Conservation (phyloP, 257 asterid genomes). For the Przewalskia tangutica region DNA sequence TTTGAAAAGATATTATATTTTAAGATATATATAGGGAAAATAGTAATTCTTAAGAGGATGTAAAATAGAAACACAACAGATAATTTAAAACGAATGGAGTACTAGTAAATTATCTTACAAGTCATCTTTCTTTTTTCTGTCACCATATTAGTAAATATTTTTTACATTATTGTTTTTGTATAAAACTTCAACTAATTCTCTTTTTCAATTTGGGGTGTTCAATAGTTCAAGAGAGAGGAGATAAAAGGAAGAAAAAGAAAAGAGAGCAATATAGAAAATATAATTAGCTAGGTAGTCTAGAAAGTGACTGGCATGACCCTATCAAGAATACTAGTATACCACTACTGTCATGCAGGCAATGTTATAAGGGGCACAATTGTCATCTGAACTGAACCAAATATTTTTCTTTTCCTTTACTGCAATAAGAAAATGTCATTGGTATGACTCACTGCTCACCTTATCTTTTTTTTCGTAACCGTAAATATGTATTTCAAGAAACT, state of each 20-base stretch:
- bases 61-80: too few species aligned
- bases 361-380: neutral
- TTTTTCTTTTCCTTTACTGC: neutral
- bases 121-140: neutral
- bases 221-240: neutral
- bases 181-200: neutral
- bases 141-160: neutral
- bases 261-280: neutral
- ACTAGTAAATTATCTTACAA: neutral
- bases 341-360: constrained; percentile 4
- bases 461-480: too few species aligned
- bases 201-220: neutral
- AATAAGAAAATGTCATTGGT: neutral
- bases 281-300: neutral
- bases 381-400: neutral
- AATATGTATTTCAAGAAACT: too few species aligned
- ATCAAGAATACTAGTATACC: neutral
- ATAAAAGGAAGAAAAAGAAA: neutral
- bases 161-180: neutral
- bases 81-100: too few species aligned
- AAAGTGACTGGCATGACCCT: neutral
- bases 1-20: too few species aligned
- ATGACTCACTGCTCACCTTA: neutral
- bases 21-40: too few species aligned
- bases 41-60: too few species aligned